Base-by-base conservation (phyloP, 2,329 filamentous ascomycete genomes). In the Aspergillus intermedius region DNA sequence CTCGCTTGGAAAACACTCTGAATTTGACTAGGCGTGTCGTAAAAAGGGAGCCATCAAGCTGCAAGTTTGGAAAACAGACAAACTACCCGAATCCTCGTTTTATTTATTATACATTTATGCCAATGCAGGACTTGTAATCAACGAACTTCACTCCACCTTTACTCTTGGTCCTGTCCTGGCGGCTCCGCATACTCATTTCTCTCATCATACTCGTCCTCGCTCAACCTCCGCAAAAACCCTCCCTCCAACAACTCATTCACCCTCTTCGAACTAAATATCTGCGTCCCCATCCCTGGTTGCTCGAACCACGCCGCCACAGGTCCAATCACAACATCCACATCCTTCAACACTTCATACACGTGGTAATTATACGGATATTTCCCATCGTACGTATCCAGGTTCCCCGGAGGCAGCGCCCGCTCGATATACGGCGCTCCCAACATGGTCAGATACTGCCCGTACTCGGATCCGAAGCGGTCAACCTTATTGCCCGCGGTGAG, bases 271-370 rank as follows among this genome's bases (percentile, higher is more conserved):
- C 55, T 50, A 40, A 60, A 49, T 43, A 62, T 68, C 44, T 72
- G 65, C 40, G 73, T 57, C 32, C 75, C 75, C 34, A 75, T 64
- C 0, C 76, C 76, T 0, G 73, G 74, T 62, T 78, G 75, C 7
- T 73, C 73, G 49, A 77, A 79, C 74, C 71, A 77, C 7, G 71
- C 66, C 2, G 71, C 69, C 51, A 78, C 75, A 0, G 75, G 74
- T 0, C 76, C 77, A 7, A 70, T 60, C 0, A 66, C 48, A 0
- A 76, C 73, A 3, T 58, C 56, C 3, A 79, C 64, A 1, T 63
- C 54, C 52, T 64, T 66, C 5, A 61, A 54, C 3, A 78, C 75
- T 17, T 67, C 56, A 57, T 78, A 79, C 0, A 78, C 64, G 46
- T 74, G 68, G 54, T 79, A 78, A 49, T 75, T 76, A 56, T 71